phyloP scores from a whole-genome alignment of 23 red algal genomes.

The Pyropia yezoensis region DNA sequence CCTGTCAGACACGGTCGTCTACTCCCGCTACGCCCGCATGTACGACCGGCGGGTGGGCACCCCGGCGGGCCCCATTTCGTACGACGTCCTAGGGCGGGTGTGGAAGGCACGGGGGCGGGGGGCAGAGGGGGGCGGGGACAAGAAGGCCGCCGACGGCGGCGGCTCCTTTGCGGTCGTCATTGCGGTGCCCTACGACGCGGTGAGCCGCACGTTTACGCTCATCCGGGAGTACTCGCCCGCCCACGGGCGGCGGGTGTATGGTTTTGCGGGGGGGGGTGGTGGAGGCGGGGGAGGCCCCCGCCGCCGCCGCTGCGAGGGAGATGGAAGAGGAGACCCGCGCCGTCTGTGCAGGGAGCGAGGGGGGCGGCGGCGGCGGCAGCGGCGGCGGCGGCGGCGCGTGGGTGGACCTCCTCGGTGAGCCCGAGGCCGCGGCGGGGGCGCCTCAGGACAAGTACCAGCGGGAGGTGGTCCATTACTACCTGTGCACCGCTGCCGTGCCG shows the following conservation, averaged over 20 bases:
- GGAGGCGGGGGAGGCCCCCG: conserved; percentile 24
- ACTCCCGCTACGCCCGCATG: conserved; percentile 46
- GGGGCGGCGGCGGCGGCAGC: not conserved
- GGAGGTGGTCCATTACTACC: conserved; percentile 33
- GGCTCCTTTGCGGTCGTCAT: conserved; percentile 53
- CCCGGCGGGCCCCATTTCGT: conserved; percentile 18
- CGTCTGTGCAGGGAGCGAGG: conserved; percentile 9
- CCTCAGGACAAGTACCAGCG: conserved; percentile 73
- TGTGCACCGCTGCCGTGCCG: conserved; percentile 23
- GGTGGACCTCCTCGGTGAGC: conserved; percentile 21
- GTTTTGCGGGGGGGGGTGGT: conserved; percentile 42
- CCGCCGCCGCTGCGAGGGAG: conserved; percentile 32
- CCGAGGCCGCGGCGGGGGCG: conserved; percentile 14
- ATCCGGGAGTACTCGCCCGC: conserved; percentile 55
- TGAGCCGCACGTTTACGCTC: conserved; percentile 34
- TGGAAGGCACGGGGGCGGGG: conserved; percentile 1
- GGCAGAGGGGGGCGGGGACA: no score
- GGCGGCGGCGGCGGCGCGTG: not conserved
- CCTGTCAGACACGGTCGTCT: conserved; percentile 31
- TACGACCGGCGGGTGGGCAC: conserved; percentile 30
- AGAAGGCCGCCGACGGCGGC: not conserved
- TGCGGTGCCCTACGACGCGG: conserved; percentile 38
- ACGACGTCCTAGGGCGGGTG: conserved; percentile 43
- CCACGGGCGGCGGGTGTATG: conserved; percentile 29
- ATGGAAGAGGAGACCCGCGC: conserved; percentile 49